Evolutionary conservation across 2,329 filamentous ascomycete genomes (phyloP).

Genomic region (Stemphylium lycopersici): DNA sequence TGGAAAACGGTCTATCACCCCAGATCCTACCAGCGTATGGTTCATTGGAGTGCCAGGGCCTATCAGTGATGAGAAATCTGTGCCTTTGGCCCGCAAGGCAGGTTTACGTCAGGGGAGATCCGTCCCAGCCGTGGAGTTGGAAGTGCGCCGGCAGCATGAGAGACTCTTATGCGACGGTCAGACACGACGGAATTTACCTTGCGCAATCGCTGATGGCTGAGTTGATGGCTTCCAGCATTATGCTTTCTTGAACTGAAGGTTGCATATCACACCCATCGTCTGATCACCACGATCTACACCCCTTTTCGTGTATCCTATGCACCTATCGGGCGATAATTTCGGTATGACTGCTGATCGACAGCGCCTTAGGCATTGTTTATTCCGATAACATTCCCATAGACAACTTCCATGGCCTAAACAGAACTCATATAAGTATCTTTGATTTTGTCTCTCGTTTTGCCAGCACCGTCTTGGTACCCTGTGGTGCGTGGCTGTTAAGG

Average conservation of each 20-base stretch:
- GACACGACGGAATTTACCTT: background rate
- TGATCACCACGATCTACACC: constrained; percentile 22
- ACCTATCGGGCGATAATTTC: background rate
- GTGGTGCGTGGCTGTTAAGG: background rate
- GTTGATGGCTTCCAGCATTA: background rate
- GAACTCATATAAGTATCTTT: background rate
- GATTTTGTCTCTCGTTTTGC: background rate
- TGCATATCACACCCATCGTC: constrained; percentile 19
- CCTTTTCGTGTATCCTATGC: background rate
- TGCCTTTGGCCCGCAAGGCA: background rate
- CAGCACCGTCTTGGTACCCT: background rate
- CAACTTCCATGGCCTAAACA: background rate
- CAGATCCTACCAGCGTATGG: background rate
- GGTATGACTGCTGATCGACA: background rate
- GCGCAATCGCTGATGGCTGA: background rate
- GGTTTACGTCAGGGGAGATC: background rate
- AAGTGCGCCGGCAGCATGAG: background rate
- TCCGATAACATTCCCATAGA: background rate
- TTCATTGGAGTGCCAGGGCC: no score
- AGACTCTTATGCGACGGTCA: background rate
- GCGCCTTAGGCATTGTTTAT: background rate
- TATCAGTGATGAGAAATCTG: background rate
- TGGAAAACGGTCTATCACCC: constrained; percentile 35
- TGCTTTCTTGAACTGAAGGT: constrained; percentile 27
- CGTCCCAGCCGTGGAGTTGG: background rate